These are phyloP conservation scores for Lophium mytilinum DNA, from an alignment of 495 filamentous ascomycete genomes.

Conservation along the genomic window DNA sequence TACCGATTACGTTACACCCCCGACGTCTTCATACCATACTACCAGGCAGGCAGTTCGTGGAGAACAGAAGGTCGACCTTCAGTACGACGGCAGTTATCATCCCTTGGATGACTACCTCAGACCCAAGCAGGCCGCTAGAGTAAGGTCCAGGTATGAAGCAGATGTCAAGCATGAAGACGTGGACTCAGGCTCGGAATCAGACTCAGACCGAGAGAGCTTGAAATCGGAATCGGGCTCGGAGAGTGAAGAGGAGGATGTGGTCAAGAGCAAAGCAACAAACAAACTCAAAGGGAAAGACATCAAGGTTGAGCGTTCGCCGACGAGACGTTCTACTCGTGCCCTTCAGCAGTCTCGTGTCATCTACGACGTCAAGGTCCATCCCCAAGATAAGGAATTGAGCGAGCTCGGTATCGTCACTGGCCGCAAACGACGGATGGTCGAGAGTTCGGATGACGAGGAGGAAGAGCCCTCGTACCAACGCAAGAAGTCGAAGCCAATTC, in stretches of 20 bases:
- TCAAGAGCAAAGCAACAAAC: not conserved
- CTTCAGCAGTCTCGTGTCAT: not conserved
- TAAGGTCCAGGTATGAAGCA: conserved; percentile 2
- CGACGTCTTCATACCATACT: conserved; percentile 6
- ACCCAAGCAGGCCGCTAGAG: conserved; percentile 21
- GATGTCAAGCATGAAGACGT: no score
- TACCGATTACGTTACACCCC: not conserved
- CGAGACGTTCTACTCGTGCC: conserved; percentile 9
- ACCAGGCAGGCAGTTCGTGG: conserved; percentile 4
- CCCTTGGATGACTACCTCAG: conserved; percentile 29
- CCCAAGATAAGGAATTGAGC: conserved; percentile 10
- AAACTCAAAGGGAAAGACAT: not conserved
- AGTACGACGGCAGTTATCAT: conserved; percentile 32
- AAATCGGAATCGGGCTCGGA: not conserved
- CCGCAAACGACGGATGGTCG: not conserved
- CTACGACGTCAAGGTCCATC: conserved; percentile 13
- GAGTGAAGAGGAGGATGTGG: not conserved
- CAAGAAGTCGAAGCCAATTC: not conserved
- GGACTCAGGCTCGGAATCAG: not conserved
- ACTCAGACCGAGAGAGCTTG: not conserved
- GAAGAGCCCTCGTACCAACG: not conserved
- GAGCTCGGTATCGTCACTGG: not conserved
- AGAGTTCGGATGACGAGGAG: not conserved
- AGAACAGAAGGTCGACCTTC: not conserved
- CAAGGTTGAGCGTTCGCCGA: not conserved